These are phyloP conservation scores for Agroathelia rolfsii DNA, from an alignment of 1,284 basidiomycete genomes.

Conservation along the genomic window DNA sequence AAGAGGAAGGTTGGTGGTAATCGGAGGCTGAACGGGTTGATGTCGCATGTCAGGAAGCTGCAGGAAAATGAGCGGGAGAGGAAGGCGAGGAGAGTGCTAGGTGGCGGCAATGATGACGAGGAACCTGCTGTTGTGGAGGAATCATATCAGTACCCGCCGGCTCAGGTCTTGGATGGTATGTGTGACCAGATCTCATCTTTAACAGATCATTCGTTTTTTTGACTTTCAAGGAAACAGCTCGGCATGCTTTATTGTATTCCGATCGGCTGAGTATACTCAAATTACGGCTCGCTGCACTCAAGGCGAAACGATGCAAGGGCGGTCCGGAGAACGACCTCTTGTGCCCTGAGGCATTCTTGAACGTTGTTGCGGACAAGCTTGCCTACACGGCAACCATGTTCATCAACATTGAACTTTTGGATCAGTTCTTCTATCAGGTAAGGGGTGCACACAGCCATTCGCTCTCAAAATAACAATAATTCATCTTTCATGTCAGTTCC, in stretches of 20 bases:
- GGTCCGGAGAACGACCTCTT: constrained; percentile 83
- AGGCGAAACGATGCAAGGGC: constrained; percentile 77
- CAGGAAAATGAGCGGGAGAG: constrained; percentile 78
- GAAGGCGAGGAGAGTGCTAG: constrained; percentile 38
- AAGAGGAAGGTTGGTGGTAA: constrained; percentile 79
- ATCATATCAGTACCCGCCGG: constrained; percentile 86
- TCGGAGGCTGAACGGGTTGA: constrained; percentile 67
- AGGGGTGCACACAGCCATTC: constrained; percentile 12
- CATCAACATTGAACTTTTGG: constrained; percentile 94
- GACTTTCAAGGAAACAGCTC: constrained; percentile 42
- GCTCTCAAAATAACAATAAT: constrained; percentile 1
- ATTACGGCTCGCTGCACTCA: constrained; percentile 75
- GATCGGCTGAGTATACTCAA: constrained; percentile 80
- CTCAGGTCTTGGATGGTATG: constrained; percentile 82
- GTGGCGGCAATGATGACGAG: constrained; percentile 25
- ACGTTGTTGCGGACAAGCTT: constrained; percentile 94
- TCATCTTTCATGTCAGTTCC: constrained; percentile 52
- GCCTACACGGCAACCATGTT: constrained; percentile 97
- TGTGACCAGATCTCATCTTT: constrained; percentile 8
- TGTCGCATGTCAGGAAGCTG: constrained; percentile 74
- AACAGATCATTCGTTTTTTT: constrained; percentile 5
- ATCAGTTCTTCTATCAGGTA: constrained; percentile 98
- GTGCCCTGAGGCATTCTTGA: constrained; percentile 95
- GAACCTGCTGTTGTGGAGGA: constrained; percentile 40
- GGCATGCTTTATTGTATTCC: constrained; percentile 82